Percentiles rank a stretch among this genome's conserved stretches.
Evolutionary conservation across 495 filamentous ascomycete genomes (phyloP).

Genomic region (Hyaloscypha variabilis): DNA sequence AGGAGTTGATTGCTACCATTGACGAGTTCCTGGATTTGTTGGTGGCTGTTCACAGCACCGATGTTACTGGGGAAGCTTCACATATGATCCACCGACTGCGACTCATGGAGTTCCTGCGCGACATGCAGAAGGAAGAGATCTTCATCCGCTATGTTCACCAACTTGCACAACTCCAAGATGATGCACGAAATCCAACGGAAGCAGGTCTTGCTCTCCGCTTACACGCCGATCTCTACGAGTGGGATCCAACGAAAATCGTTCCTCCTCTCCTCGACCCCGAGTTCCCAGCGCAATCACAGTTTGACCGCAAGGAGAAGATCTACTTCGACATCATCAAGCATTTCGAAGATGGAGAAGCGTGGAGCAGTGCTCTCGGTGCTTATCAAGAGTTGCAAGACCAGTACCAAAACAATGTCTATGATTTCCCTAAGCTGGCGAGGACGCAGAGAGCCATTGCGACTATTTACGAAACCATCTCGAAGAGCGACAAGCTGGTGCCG

Average conservation of each 20-base stretch:
- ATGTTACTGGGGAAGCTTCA: conserved; percentile 73
- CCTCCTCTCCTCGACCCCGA: conserved; percentile 70
- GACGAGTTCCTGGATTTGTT: conserved; percentile 91
- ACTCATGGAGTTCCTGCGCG: conserved; percentile 94
- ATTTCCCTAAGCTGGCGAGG: conserved; percentile 88
- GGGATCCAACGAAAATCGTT: conserved; percentile 75
- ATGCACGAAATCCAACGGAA: conserved; percentile 80
- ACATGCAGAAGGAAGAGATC: conserved; percentile 97
- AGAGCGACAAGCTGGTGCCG: conserved; percentile 73
- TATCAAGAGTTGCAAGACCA: conserved; percentile 90
- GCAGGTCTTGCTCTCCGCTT: conserved; percentile 88
- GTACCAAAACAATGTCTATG: conserved; percentile 87
- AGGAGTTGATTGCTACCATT: conserved; percentile 76
- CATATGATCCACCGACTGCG: conserved; percentile 83
- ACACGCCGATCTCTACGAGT: conserved; percentile 91
- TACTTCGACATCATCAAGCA: conserved; percentile 94
- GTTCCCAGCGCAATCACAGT: conserved; percentile 83
- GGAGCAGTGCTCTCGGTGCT: conserved; percentile 85
- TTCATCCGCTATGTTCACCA: conserved; percentile 97
- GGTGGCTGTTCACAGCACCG: conserved; percentile 86
- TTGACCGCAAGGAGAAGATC: conserved; percentile 89
- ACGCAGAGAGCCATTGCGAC: conserved; percentile 90
- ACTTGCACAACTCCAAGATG: conserved; percentile 75
- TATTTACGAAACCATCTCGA: conserved; percentile 85
- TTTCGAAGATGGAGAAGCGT: conserved; percentile 90